A percentile compares a stretch with the other conserved stretches of the same genome.
phyloP scores from a whole-genome alignment of 2,329 filamentous ascomycete genomes.

The Akanthomyces lecanii region DNA sequence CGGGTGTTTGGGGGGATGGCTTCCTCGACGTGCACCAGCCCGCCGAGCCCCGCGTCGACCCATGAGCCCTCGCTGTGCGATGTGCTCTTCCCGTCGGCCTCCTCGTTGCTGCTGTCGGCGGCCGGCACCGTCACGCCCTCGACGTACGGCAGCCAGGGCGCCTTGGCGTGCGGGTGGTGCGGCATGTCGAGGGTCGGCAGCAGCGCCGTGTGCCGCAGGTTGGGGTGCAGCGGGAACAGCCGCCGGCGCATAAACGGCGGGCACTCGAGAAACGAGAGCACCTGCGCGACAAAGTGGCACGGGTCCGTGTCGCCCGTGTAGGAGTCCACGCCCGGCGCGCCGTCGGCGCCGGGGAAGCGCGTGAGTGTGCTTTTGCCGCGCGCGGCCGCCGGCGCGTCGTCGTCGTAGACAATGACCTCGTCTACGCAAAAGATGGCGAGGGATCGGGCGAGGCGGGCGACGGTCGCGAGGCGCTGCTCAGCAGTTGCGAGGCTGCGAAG shows the following conservation, averaged over 20 bases:
- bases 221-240: constrained; percentile 75
- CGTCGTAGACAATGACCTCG: constrained; percentile 78
- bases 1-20: constrained; percentile 66
- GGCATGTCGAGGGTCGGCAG: constrained; percentile 80
- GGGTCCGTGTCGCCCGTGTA: constrained; percentile 71
- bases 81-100: not conserved
- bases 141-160: constrained; percentile 69
- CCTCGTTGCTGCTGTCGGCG: constrained; percentile 18
- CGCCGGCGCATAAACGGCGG: constrained; percentile 74
- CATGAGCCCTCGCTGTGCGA: constrained; percentile 38
- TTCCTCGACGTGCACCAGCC: constrained; percentile 52
- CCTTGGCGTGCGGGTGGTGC: constrained; percentile 70
- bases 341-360: constrained; percentile 23
- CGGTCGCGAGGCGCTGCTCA: constrained; percentile 70
- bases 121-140: constrained; percentile 63
- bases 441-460: constrained; percentile 73
- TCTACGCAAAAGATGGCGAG: constrained; percentile 80
- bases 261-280: constrained; percentile 78
- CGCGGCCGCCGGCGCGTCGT: constrained; percentile 54
- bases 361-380: constrained; percentile 42
- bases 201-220: constrained; percentile 67
- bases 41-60: constrained; percentile 55
- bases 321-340: constrained; percentile 27
- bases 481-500: constrained; percentile 59
- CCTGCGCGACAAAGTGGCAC: constrained; percentile 72